Base-by-base conservation (phyloP, 108 stramenopile genomes). In the Nitzschia sp. region DNA sequence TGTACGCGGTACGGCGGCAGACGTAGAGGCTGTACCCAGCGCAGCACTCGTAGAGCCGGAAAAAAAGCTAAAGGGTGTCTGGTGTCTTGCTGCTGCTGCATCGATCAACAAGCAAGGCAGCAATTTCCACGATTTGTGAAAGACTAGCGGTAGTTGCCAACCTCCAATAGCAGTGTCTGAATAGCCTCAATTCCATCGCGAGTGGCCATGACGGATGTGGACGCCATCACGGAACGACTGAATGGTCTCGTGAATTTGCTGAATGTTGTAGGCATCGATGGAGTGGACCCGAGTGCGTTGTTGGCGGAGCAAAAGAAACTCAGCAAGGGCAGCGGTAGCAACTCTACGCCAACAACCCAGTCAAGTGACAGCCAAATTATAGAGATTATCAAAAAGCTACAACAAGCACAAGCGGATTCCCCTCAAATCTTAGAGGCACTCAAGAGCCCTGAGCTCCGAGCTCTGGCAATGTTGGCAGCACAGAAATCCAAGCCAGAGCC, bases 361-460 rank as follows among this genome's bases (percentile, higher is more conserved):
- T 59, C 56, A n/a, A 74, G 71, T 34, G 81, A 82, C 67, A 64
- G 50, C 26, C 76, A 82, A 42, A 82, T 82, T 53, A 42, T 77
- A 42, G 73, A 68, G 62, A 67, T 82, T 12, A 75, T 82, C 26
- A 62, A 64, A 41, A 82, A 82, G 68, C 64, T 82, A 19, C 69
- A 74, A 48, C 54, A 63, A 51, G 81, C 73, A 9, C 76, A 77
- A 71, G 65, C 65, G 29, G 72, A 77, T 42, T 77, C 81, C 20
- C 81, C 81, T 21, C 72, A 82, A 61, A 74, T 82, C 40, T 26
- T 82, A 22, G 76, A 68, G 14, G 81, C 81, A 1, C 51, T 82
- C 12, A 52, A 78, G 37, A 76, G 63, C 34, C 75, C 75, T 0
- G 55, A 76, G 51, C 48, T 76, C 10, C 26, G 60, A 41, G 76